Percentiles rank a stretch among this genome's conserved stretches.
Evolutionary conservation across 257 asterid genomes (phyloP).

Genomic region (Primulina tabacum): DNA sequence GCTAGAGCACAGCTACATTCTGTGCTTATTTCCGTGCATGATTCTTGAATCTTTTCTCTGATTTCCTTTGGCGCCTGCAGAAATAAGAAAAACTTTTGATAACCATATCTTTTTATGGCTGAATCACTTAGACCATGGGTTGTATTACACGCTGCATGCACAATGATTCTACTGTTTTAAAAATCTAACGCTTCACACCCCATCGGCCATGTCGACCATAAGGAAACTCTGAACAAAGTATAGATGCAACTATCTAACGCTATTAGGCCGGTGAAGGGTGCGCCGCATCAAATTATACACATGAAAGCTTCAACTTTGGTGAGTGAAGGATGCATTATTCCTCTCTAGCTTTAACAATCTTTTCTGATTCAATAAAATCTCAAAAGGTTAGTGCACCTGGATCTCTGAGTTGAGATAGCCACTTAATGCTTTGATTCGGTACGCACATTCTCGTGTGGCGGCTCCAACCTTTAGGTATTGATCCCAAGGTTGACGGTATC

Average conservation of each 20-base stretch:
- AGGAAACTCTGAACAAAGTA: no score
- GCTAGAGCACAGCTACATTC: slow-evolving; percentile 38
- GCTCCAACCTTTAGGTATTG: slow-evolving; percentile 31
- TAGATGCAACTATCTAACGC: no score
- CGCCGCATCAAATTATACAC: no score
- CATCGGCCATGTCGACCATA: no score
- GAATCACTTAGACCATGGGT: neutral
- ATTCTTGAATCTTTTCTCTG: slow-evolving; percentile 28
- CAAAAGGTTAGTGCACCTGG: slow-evolving; percentile 12
- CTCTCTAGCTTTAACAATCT: no score
- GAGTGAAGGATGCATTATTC: no score
- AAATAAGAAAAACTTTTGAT: neutral
- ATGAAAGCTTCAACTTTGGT: no score
- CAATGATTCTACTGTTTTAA: no score
- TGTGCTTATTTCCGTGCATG: slow-evolving; percentile 33
- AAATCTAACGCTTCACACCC: no score
- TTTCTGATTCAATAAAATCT: neutral
- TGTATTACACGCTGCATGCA: neutral
- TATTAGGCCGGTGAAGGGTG: no score
- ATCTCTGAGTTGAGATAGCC: slow-evolving; percentile 21
- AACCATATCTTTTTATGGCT: no score
- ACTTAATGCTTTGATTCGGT: slow-evolving; percentile 27
- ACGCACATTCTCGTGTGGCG: slow-evolving; percentile 30
- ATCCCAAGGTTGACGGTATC: slow-evolving; percentile 37
- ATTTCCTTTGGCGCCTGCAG: slow-evolving; percentile 27